These are phyloP conservation scores for Fusarium caatingaense DNA, from an alignment of 2,329 filamentous ascomycete species.

Conservation along the genomic window DNA sequence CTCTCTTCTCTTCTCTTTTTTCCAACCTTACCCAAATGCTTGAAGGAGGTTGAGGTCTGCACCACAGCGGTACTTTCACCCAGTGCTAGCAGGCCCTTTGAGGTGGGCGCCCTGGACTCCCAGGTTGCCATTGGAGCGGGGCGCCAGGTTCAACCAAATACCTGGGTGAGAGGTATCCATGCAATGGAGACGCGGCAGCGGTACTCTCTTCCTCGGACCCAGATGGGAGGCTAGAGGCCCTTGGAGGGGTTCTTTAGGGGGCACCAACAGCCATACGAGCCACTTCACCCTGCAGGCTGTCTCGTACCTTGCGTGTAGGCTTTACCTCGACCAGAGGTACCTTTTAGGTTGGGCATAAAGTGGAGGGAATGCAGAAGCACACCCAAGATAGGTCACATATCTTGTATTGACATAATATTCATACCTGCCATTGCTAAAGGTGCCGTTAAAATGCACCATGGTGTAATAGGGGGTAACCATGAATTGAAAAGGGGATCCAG, in stretches of 20 bases:
- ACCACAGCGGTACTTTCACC: slow-evolving; percentile 26
- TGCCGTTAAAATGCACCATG: background rate
- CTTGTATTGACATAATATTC: slow-evolving; percentile 1
- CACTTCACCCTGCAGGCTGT: slow-evolving; percentile 27
- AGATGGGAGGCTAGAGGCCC: slow-evolving; percentile 30
- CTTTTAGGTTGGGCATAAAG: slow-evolving; percentile 34
- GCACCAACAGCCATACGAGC: slow-evolving; percentile 30
- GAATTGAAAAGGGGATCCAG: slow-evolving; percentile 10
- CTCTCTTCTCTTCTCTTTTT: slow-evolving; percentile 2
- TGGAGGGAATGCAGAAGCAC: slow-evolving; percentile 36
- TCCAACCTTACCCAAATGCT: slow-evolving; percentile 26
- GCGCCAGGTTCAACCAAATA: slow-evolving; percentile 41
- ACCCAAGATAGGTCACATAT: slow-evolving; percentile 19
- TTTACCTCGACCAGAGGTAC: slow-evolving; percentile 34
- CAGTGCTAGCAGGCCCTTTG: slow-evolving; percentile 33
- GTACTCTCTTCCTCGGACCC: slow-evolving; percentile 32
- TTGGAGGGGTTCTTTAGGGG: slow-evolving; percentile 31
- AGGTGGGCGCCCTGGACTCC: slow-evolving; percentile 28
- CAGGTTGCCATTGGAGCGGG: slow-evolving; percentile 34
- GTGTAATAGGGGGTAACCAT: slow-evolving; percentile 22
- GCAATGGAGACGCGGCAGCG: slow-evolving; percentile 37
- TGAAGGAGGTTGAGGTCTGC: slow-evolving; percentile 18
- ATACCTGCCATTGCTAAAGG: slow-evolving; percentile 1
- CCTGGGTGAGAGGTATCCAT: slow-evolving; percentile 39
- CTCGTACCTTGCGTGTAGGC: slow-evolving; percentile 31